Conservation (phyloP, 1,284 basidiomycete species). For the Malassezia japonica region DNA sequence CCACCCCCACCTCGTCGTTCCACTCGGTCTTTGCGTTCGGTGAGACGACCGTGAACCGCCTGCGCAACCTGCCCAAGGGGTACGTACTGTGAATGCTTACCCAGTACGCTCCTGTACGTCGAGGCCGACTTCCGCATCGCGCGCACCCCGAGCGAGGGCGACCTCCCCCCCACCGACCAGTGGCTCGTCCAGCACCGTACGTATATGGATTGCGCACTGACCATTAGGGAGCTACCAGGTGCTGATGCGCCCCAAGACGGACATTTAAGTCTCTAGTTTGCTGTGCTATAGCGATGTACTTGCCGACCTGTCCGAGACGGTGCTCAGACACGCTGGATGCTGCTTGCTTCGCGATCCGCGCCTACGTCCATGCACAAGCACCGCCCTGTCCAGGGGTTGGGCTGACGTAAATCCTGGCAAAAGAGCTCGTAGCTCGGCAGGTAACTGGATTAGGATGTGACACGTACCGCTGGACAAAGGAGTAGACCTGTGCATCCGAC, state of each 20-base stretch:
- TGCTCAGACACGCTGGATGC: background rate
- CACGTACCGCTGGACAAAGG: constrained; percentile 50
- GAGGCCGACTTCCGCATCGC: constrained; percentile 30
- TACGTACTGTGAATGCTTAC: background rate
- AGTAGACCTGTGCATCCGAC: constrained; percentile 66
- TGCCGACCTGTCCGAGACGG: background rate
- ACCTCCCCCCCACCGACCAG: constrained; percentile 10
- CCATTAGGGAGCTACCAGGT: constrained; percentile 14
- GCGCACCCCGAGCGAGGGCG: constrained; percentile 15
- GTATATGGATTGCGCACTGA: background rate
- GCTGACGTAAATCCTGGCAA: background rate
- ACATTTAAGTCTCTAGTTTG: background rate
- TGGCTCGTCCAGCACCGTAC: constrained; percentile 27
- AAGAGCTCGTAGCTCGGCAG: constrained; percentile 30
- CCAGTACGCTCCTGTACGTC: constrained; percentile 24
- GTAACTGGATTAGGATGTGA: constrained; percentile 7
- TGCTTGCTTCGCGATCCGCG: constrained; percentile 1
- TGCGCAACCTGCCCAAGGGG: constrained; percentile 25
- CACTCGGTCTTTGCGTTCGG: constrained; percentile 34
- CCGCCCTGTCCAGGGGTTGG: background rate
- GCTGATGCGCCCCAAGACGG: constrained; percentile 11
- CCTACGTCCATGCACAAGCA: background rate
- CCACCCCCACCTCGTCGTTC: constrained; percentile 22
- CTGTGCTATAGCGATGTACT: background rate
- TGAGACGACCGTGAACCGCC: constrained; percentile 22